Percentiles rank a stretch among this genome's conserved stretches.
phyloP scores from a whole-genome alignment of 202 grass and related monocot genomes.

The Sporobolus alterniflorus region DNA sequence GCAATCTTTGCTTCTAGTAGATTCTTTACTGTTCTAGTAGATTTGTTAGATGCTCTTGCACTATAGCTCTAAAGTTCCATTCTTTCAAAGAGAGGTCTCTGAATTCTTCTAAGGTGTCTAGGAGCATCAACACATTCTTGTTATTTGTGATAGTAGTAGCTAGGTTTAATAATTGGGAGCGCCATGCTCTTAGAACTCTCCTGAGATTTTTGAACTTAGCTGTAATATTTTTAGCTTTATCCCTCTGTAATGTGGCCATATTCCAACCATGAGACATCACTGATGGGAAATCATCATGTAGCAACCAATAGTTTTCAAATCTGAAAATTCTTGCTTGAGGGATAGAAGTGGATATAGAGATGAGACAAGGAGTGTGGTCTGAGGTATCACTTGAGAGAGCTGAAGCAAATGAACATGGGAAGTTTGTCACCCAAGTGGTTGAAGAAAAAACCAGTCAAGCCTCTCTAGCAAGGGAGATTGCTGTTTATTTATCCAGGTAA shows the following conservation, averaged over 20 bases:
- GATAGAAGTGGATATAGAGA: background rate
- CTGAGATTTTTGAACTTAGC: background rate
- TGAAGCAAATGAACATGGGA: too few species aligned
- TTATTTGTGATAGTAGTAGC: background rate
- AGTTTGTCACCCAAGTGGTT: too few species aligned
- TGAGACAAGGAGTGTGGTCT: background rate
- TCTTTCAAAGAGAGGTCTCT: background rate
- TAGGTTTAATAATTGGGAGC: background rate
- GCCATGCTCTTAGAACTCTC: background rate
- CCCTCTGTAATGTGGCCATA: fast-evolving
- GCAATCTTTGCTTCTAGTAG: background rate
- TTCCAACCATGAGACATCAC: background rate
- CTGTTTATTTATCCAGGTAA: background rate
- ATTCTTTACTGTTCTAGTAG: background rate
- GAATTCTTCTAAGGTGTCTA: background rate
- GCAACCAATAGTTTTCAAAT: background rate
- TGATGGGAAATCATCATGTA: background rate
- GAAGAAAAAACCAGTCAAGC: background rate
- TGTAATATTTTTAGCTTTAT: background rate
- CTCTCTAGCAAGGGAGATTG: background rate
- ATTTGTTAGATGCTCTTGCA: fast-evolving
- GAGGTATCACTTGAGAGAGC: background rate
- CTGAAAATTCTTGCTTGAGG: background rate
- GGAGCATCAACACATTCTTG: background rate
- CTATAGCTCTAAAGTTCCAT: background rate